These are phyloP conservation scores for Starmerella floricola DNA, from an alignment of 805 yeast species.

Conservation along the genomic window DNA sequence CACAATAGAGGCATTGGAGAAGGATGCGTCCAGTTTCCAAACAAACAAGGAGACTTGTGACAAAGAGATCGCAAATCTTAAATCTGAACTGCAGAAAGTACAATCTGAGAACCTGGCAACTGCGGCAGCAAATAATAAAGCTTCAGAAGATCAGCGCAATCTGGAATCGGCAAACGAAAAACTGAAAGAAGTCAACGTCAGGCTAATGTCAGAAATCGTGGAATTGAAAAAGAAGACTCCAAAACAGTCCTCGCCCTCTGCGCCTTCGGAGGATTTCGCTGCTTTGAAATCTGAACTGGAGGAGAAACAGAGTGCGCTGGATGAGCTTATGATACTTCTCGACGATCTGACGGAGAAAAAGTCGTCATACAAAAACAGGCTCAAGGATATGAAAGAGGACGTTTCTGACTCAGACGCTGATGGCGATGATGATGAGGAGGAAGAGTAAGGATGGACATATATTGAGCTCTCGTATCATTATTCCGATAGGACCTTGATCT, in stretches of 20 bases:
- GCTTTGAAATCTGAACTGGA: constrained; percentile 11
- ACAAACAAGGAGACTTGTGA: no score
- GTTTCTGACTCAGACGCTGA: constrained; percentile 63
- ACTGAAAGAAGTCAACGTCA: constrained; percentile 2
- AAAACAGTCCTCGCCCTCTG: neutral
- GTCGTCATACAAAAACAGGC: constrained; percentile 41
- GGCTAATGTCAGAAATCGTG: constrained; percentile 7
- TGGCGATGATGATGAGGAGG: constrained; percentile 50
- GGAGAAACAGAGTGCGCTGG: constrained; percentile 39
- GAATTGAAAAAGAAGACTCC: neutral
- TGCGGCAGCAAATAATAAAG: neutral
- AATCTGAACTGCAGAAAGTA: constrained; percentile 1
- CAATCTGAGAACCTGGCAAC: constrained; percentile 1
- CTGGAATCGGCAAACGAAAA: neutral
- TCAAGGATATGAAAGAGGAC: constrained; percentile 44
- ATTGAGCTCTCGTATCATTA: no score
- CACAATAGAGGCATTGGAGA: no score
- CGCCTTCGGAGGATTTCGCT: neutral
- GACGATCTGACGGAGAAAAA: constrained; percentile 65
- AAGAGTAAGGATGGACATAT: constrained; percentile 8
- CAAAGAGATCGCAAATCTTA: neutral
- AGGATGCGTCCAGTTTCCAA: neutral
- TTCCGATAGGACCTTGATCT: no score
- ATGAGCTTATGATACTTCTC: constrained; percentile 64
- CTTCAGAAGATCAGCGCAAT: no score